Evolutionary conservation across 768 basidiomycete genomes (phyloP), one percentile per base, ranked within the genome.

Genomic region (Phylloporus sp.): DNA sequence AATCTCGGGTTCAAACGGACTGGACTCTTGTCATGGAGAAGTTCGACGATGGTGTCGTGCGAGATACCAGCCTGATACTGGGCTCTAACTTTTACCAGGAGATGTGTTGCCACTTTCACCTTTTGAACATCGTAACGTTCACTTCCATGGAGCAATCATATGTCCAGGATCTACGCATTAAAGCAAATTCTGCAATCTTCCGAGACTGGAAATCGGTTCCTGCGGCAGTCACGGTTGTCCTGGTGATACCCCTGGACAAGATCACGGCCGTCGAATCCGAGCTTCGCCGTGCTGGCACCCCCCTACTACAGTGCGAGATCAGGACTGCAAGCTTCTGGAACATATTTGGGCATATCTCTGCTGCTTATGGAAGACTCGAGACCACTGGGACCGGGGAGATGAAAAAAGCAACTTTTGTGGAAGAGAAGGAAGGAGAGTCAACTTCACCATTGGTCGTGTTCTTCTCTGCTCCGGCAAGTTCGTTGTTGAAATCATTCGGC

Each of bases 11-110:
- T 7, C 51, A 54, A 22, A 57, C 66, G 2, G 64, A 76, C 39
- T 85, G 84, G 84, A 45, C 24, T 0, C 50, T 63, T 22, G 64
- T 71, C 10, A 73, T 85, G 70, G 55, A 59, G 9, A 44, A 52
- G 45, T 32, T 72, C 74, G 50, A 52, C 70, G 13, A 52, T 1
- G 8, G 45, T 12, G 48, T 65, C 4, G 0, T 15, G 29, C 32
- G 5, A 7, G 61, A 68, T 43, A 46, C 16, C 0, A 59, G 31
- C 27, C 46, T 68, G 22, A 41, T 63, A 31, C 24, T 69, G 45
- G 68, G 55, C 29, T 63, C 56, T 20, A 61, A 68, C 38, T 65
- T 72, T 50, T 71, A 72, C 52, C 78, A 81, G 50, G 80, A 83
- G 36, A 60, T 83, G 45, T 75, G 70, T 44, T 59, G 68, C 16